Percentiles rank a stretch among this genome's conserved stretches.
Evolutionary conservation across 805 yeast species (phyloP).

Genomic region (Schwanniomyces vanrijiae): DNA sequence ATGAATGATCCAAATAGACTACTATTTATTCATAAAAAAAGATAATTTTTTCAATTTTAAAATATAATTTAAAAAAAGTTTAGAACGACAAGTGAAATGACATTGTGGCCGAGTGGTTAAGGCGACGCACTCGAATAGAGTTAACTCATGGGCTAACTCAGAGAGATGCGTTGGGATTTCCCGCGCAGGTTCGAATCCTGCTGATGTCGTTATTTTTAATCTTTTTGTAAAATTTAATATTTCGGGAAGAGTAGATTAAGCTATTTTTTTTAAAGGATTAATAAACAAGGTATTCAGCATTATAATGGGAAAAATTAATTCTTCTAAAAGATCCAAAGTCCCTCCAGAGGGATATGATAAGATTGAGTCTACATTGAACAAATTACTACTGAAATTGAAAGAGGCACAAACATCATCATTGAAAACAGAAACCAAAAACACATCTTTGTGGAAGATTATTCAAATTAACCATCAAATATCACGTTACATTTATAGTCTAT

Average conservation of each 20-base stretch:
- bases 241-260: neutral
- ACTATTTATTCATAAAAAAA: too few species aligned
- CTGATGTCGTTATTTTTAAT: constrained; percentile 49
- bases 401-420: constrained; percentile 36
- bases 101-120: constrained; percentile 19
- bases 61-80: too few species aligned
- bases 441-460: constrained; percentile 67
- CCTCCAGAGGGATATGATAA: constrained; percentile 78
- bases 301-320: constrained; percentile 46
- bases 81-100: constrained; percentile 3
- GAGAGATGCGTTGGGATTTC: constrained; percentile 23
- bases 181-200: constrained; percentile 66
- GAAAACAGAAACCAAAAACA: constrained; percentile 51
- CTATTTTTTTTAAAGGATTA: neutral
- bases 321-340: constrained; percentile 41
- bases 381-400: constrained; percentile 58
- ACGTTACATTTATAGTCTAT: constrained; percentile 71
- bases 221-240: too few species aligned
- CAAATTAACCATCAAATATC: constrained; percentile 74
- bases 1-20: too few species aligned
- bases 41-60: too few species aligned
- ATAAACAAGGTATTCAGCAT: neutral
- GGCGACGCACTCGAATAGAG: constrained; percentile 17
- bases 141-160: neutral
- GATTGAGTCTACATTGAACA: constrained; percentile 62